Base-by-base conservation (phyloP, 2,329 filamentous ascomycete species). In the Cytospora piceicola region DNA sequence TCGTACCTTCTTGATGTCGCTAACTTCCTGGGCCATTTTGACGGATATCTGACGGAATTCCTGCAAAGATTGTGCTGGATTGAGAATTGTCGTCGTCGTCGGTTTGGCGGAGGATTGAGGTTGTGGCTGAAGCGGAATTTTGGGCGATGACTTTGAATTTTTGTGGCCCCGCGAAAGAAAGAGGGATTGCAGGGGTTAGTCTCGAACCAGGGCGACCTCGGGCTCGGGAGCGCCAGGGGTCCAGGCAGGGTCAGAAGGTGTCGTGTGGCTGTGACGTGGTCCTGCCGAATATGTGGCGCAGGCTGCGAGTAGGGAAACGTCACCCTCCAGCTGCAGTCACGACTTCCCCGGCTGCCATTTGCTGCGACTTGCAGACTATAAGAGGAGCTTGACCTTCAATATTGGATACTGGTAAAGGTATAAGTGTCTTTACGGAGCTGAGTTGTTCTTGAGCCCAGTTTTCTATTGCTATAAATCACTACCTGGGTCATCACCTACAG, bases 11-110 rank as follows among this genome's bases (percentile, higher is more conserved):
- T 99, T 98, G 89, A 98, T 98, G 82, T 98, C 95, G 80, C 89
- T 92, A 82, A 97, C 91, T 92, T 98, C 93, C 79, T 89, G 88
- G 90, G 95, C 94, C 95, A 99, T 99, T 83, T 85, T 96, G 92
- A 83, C 84, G 83, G 85, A 80, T 78, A 72, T 70, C 71, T 72
- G 70, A 71, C 73, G 71, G 69, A 58, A 65, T 68, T 52, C 58
- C 64, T 63, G 66, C 62, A 57, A 62, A 53, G 22, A 55, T 56
- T 68, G 32, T 58, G 42, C 71, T 69, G 71, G 54, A 70, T 69
- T 69, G 58, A 66, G 65, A 51, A 39, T 34, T 57, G 53, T 67
- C 66, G 63, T 59, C 59, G 61, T 57, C 64, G 60, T 20, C 57
- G 56, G 46, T 49, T 49, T 49, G 46, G 46, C 46, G 53, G 34